Evolutionary conservation across 148 eudicot genomes (phyloP).

Genomic region (Agrostemma githago): DNA sequence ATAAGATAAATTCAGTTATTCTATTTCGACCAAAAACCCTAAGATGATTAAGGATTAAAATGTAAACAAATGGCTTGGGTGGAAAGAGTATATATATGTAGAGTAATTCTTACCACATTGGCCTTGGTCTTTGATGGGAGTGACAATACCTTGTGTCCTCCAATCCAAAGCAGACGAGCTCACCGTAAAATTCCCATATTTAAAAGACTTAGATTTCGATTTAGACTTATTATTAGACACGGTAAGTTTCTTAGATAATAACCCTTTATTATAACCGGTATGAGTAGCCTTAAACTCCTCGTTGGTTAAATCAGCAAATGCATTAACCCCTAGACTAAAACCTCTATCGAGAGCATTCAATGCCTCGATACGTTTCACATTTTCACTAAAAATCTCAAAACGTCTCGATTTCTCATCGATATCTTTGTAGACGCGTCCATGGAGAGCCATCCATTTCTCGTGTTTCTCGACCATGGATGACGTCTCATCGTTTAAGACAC

Average conservation of each 20-base stretch:
- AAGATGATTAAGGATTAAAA: no score
- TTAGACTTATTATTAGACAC: no score
- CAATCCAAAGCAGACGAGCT: constrained; percentile 39
- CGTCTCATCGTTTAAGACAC: constrained; percentile 27
- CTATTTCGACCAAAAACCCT: no score
- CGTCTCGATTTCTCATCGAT: constrained; percentile 40
- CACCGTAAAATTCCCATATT: constrained; percentile 33
- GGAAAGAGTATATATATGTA: no score
- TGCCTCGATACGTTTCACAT: constrained; percentile 42
- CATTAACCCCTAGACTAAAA: constrained; percentile 42
- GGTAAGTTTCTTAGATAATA: background rate
- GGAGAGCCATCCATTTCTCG: constrained; percentile 50
- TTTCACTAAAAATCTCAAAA: constrained; percentile 44
- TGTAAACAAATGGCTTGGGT: no score
- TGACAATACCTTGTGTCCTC: constrained; percentile 56
- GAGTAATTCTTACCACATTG: constrained; percentile 41
- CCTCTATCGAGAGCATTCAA: constrained; percentile 33
- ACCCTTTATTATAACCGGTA: constrained; percentile 37
- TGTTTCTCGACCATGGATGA: constrained; percentile 40
- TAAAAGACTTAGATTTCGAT: constrained; percentile 27
- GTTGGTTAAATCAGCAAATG: constrained; percentile 54
- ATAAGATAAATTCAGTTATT: no score
- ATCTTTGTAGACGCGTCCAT: constrained; percentile 50
- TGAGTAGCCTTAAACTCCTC: constrained; percentile 46
- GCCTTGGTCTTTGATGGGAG: constrained; percentile 52